phyloP scores from a whole-genome alignment of 2,329 filamentous ascomycete genomes.

The Penicillium italicum region DNA sequence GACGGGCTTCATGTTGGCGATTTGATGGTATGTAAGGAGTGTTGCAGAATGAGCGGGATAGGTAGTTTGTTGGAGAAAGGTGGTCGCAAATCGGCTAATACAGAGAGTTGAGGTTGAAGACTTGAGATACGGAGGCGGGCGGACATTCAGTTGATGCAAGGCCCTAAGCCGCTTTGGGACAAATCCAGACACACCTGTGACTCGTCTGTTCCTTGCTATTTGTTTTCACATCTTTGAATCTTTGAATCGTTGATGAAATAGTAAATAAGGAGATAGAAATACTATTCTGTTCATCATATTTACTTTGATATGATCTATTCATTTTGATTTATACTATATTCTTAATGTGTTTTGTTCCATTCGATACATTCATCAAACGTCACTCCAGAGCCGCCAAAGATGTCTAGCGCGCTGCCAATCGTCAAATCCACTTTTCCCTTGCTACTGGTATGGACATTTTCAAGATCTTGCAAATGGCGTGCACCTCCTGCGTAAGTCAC shows the following conservation, averaged over 20 bases:
- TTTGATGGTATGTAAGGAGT: background rate
- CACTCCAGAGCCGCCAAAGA: conserved; percentile 86
- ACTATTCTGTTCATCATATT: background rate
- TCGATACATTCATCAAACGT: conserved; percentile 82
- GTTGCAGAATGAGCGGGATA: background rate
- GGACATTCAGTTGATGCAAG: conserved; percentile 13
- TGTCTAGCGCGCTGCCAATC: conserved; percentile 92
- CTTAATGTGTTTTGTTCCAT: conserved; percentile 65
- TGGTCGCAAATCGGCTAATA: conserved; percentile 3
- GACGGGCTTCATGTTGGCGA: conserved; percentile 80
- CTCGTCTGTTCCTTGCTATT: background rate
- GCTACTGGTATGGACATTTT: conserved; percentile 75
- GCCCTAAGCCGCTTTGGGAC: conserved; percentile 26
- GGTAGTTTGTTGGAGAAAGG: background rate
- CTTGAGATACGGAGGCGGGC: conserved; percentile 24
- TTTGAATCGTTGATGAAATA: background rate
- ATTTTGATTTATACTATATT: conserved; percentile 62
- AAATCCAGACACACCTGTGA: conserved; percentile 3
- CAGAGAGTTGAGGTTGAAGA: conserved; percentile 12
- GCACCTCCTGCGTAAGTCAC: conserved; percentile 98
- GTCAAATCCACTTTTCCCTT: conserved; percentile 82
- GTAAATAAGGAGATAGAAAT: background rate
- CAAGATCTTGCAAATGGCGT: conserved; percentile 73
- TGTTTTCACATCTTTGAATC: background rate
- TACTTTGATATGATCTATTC: background rate